Evolutionary conservation across 768 basidiomycete species (phyloP), one percentile per base, ranked within the genome.

Genomic region (Symmetrospora coprosmae): DNA sequence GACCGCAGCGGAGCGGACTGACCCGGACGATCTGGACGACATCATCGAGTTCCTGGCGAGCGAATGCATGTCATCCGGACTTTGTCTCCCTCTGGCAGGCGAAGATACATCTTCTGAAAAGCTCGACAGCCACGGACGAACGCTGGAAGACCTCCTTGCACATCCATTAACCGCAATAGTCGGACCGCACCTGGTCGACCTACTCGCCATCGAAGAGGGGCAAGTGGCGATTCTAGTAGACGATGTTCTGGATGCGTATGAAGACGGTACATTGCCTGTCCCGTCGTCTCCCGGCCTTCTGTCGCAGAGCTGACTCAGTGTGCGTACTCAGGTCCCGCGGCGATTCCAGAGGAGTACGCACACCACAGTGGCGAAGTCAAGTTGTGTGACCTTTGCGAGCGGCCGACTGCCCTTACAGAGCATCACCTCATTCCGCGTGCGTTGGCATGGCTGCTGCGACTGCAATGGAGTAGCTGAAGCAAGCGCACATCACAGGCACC

Each of bases 401-500:
- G 55, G 2, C 23, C 40, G 25, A 43, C 55, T 2, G 41, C 43
- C 30, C 43, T 46, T 23, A 58, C 55, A 23, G 23, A 58, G 23
- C 55, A 58, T 46, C 55, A 58, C 31, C 25, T 58, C 25, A 58
- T 58, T 4, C 55, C 55, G 11, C 55, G 55, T n/a, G n/a, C n/a
- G n/a, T n/a, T n/a, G n/a, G n/a, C n/a, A n/a, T n/a, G n/a, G n/a
- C n/a, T n/a, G n/a, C n/a, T n/a, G n/a, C n/a, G n/a, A n/a, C n/a
- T n/a, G n/a, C n/a, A n/a, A n/a, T n/a, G n/a, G n/a, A n/a, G n/a
- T n/a, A n/a, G n/a, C n/a, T n/a, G n/a, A n/a, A n/a, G n/a, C n/a
- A n/a, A n/a, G n/a, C n/a, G n/a, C n/a, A n/a, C n/a, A n/a, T n/a
- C n/a, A n/a, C n/a, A n/a, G n/a, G n/a, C 14, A 46, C 13, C 23